Evolutionary conservation across 192 early-diverging fungal species (phyloP).

Genomic region (Backusella parvicylindrica): DNA sequence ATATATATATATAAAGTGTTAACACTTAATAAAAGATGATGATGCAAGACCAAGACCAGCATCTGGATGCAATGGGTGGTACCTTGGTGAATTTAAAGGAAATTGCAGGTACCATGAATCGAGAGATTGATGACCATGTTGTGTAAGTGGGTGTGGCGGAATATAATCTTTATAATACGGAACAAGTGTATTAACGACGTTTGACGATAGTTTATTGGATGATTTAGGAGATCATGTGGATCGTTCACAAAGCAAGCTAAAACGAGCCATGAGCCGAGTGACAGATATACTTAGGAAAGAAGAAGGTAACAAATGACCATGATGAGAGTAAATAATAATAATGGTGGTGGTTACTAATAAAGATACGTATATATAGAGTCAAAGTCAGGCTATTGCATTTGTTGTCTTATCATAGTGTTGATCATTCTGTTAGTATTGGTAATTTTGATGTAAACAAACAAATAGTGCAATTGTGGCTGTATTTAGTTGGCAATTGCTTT

Average conservation of each 20-base stretch:
- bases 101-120: slow-evolving; percentile 55
- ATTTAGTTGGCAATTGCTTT: not conserved
- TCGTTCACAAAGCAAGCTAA: slow-evolving; percentile 37
- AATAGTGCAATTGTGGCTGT: not conserved
- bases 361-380: slow-evolving; percentile 36
- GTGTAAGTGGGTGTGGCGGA: no score
- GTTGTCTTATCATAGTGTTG: slow-evolving; percentile 49
- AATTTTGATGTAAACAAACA: slow-evolving; percentile 36
- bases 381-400: slow-evolving; percentile 50
- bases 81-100: slow-evolving; percentile 54
- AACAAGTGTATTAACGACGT: not conserved
- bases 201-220: slow-evolving; percentile 38
- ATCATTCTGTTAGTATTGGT: slow-evolving; percentile 54
- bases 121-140: slow-evolving; percentile 54
- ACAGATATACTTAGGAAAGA: slow-evolving; percentile 50
- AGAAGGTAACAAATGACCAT: slow-evolving; percentile 42
- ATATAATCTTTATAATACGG: no score
- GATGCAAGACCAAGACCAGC: slow-evolving; percentile 56
- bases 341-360: not conserved
- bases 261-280: slow-evolving; percentile 49
- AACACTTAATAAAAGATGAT: slow-evolving; percentile 35
- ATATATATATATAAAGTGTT: not conserved
- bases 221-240: slow-evolving; percentile 56
- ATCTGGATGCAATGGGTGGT: slow-evolving; percentile 51
- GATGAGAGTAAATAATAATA: not conserved